Conservation (phyloP, 257 asterid species). For the Echium plantagineum region DNA sequence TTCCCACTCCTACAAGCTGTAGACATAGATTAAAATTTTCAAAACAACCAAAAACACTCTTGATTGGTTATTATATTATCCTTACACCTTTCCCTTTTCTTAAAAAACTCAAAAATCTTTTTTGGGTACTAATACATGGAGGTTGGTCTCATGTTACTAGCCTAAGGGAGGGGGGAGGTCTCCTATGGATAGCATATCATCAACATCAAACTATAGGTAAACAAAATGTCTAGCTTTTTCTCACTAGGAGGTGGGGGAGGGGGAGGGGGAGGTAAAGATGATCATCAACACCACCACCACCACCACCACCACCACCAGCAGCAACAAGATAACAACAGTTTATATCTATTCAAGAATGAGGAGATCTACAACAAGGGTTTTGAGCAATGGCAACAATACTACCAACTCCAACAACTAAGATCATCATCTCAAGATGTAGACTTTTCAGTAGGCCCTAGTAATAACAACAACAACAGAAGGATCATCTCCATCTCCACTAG, state of each 20-base stretch:
- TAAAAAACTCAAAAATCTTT: not conserved
- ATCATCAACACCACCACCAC: conserved; percentile 4
- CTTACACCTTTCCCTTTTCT: not conserved
- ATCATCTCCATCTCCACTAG: conserved; percentile 16
- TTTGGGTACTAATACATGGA: conserved; percentile 2
- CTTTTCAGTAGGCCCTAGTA: conserved; percentile 30
- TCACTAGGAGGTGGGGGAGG: conserved; percentile 40
- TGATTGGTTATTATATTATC: not conserved
- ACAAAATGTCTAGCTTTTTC: conserved; percentile 68
- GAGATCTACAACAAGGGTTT: conserved; percentile 89
- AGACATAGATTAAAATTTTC: too few relatives aligned
- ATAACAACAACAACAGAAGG: too few relatives aligned
- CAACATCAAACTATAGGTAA: conserved; percentile 22
- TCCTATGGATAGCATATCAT: conserved; percentile 37
- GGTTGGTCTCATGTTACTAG: not conserved
- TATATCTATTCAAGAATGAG: conserved; percentile 45
- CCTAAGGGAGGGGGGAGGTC: conserved; percentile 3
- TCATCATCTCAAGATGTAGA: conserved; percentile 16
- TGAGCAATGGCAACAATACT: conserved; percentile 67
- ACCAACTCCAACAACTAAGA: conserved; percentile 44
- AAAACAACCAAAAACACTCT: too few relatives aligned
- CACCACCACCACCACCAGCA: conserved; percentile 10
- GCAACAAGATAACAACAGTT: conserved; percentile 13
- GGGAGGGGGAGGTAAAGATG: conserved; percentile 12
- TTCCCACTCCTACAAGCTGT: not conserved